These are phyloP conservation scores for Pythium graminicola DNA, from an alignment of 352 stramenopile species.

Conservation along the genomic window DNA sequence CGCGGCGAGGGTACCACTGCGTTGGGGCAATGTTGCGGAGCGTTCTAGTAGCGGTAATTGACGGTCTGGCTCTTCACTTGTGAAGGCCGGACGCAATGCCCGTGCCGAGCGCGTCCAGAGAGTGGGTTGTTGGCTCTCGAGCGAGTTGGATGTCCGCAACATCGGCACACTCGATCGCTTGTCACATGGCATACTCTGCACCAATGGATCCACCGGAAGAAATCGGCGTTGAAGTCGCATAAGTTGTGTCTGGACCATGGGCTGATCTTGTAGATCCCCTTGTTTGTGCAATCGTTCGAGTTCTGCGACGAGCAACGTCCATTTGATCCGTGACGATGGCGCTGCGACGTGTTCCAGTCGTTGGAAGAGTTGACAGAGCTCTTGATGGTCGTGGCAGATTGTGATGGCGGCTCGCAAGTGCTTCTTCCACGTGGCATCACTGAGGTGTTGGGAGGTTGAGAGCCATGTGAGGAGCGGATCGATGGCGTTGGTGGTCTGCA, in stretches of 20 bases:
- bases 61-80: constrained; percentile 2
- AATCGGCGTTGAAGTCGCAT: constrained; percentile 4
- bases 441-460: neutral
- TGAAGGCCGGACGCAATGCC: constrained; percentile 9
- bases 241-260: neutral
- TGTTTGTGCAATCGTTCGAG: neutral
- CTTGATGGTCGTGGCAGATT: constrained; percentile 2
- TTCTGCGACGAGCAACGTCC: neutral
- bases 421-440: neutral
- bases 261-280: neutral
- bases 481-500: neutral
- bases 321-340: neutral
- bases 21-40: neutral
- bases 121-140: neutral
- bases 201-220: neutral
- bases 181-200: neutral
- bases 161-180: constrained; percentile 10
- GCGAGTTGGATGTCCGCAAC: constrained; percentile 4
- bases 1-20: neutral
- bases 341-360: neutral
- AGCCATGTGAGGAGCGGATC: constrained; percentile 14
- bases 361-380: constrained; percentile 3
- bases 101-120: neutral
- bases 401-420: neutral
- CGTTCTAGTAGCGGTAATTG: constrained; percentile 11